These are phyloP conservation scores for Pulveroboletus frians DNA, from an alignment of 768 basidiomycete species.

Conservation along the genomic window DNA sequence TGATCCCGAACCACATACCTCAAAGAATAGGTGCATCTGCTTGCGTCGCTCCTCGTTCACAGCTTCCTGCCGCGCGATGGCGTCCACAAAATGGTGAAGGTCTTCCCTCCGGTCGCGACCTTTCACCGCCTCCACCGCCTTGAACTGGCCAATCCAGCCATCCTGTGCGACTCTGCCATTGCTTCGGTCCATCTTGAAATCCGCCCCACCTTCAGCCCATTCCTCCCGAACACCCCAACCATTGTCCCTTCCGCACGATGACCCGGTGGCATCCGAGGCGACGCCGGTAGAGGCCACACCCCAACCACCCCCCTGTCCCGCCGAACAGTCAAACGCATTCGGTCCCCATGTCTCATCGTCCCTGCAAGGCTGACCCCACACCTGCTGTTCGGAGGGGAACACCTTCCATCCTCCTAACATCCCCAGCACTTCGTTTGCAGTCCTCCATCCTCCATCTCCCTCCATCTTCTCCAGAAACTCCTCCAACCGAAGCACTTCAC, in stretches of 20 bases:
- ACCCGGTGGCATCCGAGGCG: constrained; percentile 21
- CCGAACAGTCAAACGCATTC: neutral
- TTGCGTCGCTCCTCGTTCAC: constrained; percentile 36
- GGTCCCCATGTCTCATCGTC: constrained; percentile 9
- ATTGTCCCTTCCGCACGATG: constrained; percentile 8
- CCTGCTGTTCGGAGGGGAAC: neutral
- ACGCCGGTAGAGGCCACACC: constrained; percentile 3
- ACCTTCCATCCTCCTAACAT: constrained; percentile 25
- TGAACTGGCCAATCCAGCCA: neutral
- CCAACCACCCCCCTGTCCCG: constrained; percentile 11
- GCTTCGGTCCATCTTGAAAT: neutral
- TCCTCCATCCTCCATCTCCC: constrained; percentile 29
- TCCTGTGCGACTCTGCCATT: neutral
- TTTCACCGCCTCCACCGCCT: neutral
- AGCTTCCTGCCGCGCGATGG: constrained; percentile 37
- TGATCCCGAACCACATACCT: constrained; percentile 31
- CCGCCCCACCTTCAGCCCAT: constrained; percentile 8
- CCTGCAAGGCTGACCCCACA: constrained; percentile 9
- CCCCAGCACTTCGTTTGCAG: constrained; percentile 25
- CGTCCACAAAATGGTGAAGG: constrained; percentile 40
- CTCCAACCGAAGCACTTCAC: constrained; percentile 39
- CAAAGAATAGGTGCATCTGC: constrained; percentile 48
- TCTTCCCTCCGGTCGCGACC: constrained; percentile 10
- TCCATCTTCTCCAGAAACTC: constrained; percentile 43
- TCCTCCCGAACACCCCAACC: constrained; percentile 18